Evolutionary conservation across 768 basidiomycete genomes (phyloP).

Genomic region (Lentinula detonsa): DNA sequence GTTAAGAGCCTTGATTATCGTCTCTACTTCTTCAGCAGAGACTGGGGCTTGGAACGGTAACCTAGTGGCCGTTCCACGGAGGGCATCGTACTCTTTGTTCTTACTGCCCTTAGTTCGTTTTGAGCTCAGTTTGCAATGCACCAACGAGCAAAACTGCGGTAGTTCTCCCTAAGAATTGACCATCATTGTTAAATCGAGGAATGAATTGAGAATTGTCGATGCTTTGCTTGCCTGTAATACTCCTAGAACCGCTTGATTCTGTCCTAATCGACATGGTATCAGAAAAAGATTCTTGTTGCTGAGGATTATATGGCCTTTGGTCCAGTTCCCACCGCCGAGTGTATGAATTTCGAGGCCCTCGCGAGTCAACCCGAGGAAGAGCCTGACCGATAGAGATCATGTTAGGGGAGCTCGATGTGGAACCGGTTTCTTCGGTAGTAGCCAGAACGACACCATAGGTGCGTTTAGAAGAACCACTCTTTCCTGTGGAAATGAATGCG

Average conservation of each 20-base stretch:
- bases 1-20: no score
- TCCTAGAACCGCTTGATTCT: neutral
- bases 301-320: neutral
- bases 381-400: neutral
- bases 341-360: neutral
- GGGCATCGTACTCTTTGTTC: no score
- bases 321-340: neutral
- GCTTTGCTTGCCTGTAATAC: neutral
- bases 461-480: neutral
- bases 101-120: no score
- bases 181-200: neutral
- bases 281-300: neutral
- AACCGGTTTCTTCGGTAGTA: neutral
- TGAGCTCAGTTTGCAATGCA: conserved; percentile 18
- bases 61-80: no score
- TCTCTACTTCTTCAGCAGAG: no score
- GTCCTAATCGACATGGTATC: neutral
- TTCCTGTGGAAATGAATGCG: neutral
- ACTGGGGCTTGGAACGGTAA: no score
- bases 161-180: conserved; percentile 2
- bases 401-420: neutral
- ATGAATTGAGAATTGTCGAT: neutral
- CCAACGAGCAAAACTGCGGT: conserved; percentile 18
- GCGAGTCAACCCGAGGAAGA: neutral
- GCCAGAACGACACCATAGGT: neutral